phyloP scores from a whole-genome alignment of 768 basidiomycete genomes.

The Russula sp. region DNA sequence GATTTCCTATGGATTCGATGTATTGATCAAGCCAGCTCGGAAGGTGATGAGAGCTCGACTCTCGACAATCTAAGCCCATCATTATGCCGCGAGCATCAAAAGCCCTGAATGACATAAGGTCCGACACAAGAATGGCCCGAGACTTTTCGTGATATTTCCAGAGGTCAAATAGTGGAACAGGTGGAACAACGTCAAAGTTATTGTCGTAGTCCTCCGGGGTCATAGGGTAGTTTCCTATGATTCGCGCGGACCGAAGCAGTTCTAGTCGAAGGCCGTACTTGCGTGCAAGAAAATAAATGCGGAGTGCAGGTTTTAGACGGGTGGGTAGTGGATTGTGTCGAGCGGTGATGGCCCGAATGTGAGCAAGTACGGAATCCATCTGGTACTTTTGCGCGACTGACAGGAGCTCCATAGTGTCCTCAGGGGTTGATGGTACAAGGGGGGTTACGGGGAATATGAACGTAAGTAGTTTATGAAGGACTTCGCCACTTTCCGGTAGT shows the following conservation, averaged over 20 bases:
- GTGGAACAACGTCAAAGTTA: not conserved
- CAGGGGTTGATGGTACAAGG: not conserved
- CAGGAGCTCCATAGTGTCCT: conserved; percentile 6
- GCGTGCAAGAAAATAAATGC: conserved; percentile 4
- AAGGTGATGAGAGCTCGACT: not conserved
- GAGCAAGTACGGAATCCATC: not conserved
- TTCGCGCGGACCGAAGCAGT: not conserved
- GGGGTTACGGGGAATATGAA: conserved; percentile 14
- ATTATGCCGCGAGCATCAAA: not conserved
- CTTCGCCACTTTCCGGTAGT: not conserved
- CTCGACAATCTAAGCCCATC: not conserved
- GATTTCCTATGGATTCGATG: not conserved
- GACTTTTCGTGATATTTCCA: conserved; percentile 10
- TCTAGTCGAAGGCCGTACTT: conserved; percentile 10
- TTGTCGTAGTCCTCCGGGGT: not conserved
- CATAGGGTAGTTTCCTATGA: not conserved
- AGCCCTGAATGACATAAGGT: not conserved
- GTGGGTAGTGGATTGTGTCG: not conserved
- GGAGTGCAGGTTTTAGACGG: not conserved
- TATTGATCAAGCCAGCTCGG: conserved; percentile 5
- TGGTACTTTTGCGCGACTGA: conserved; percentile 9
- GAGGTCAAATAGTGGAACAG: conserved; percentile 8
- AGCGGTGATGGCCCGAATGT: not conserved
- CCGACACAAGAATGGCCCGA: not conserved
- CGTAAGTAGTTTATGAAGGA: conserved; percentile 15